These are phyloP conservation scores for Apostasia ramifera DNA, from an alignment of 106 monocot genomes.

Conservation along the genomic window DNA sequence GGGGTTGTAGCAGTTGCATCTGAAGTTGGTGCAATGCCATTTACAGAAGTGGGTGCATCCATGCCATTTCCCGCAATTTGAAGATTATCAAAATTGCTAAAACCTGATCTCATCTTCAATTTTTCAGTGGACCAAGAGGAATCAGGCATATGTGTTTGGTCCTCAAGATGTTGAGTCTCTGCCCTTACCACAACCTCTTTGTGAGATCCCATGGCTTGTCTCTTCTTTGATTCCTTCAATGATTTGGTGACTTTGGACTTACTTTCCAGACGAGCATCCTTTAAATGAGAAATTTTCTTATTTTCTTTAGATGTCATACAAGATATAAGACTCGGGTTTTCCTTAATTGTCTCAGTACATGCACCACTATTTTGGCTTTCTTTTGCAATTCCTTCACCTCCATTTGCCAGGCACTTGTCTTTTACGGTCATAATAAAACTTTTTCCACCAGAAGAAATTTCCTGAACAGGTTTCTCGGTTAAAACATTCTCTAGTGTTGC, in stretches of 20 bases:
- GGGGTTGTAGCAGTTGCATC: conserved; percentile 21
- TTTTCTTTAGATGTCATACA: conserved; percentile 32
- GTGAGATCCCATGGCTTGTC: conserved; percentile 9
- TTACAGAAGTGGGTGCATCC: conserved; percentile 11
- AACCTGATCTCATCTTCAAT: conserved; percentile 18
- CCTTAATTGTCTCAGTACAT: conserved; percentile 19
- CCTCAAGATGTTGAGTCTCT: conserved; percentile 18
- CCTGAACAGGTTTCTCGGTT: conserved; percentile 14
- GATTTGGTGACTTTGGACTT: conserved; percentile 18
- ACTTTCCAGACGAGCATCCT: conserved; percentile 20
- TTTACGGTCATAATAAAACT: conserved; percentile 19
- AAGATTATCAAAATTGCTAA: conserved; percentile 23
- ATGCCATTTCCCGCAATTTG: conserved; percentile 9
- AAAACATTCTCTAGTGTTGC: conserved; percentile 10
- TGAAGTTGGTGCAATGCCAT: conserved; percentile 5
- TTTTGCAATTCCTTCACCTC: conserved; percentile 21
- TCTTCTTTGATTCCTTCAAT: conserved; percentile 14
- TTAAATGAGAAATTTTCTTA: conserved; percentile 32
- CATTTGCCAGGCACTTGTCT: conserved; percentile 17
- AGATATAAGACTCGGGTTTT: conserved; percentile 12
- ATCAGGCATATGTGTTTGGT: conserved; percentile 6
- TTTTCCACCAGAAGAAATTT: conserved; percentile 12
- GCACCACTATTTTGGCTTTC: conserved; percentile 17
- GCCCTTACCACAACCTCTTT: conserved; percentile 2
- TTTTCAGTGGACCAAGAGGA: conserved; percentile 18